Evolutionary conservation across 148 eudicot species (phyloP).

Genomic region (Chenopodium formosanum): DNA sequence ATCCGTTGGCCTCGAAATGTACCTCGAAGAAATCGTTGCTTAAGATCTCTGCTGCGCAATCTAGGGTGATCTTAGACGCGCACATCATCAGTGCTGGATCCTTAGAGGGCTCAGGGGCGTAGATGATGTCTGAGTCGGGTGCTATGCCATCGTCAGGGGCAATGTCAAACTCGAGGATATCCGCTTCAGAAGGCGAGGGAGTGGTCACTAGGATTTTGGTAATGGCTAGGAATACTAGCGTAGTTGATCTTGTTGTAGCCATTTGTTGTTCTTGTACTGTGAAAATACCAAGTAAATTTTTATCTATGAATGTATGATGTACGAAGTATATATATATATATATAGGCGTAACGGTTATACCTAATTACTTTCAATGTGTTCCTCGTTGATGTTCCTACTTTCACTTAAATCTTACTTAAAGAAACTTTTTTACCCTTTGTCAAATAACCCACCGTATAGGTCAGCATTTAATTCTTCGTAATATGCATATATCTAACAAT

Average conservation of each 20-base stretch:
- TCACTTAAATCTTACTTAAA: too few relatives aligned
- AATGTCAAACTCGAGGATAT: not conserved
- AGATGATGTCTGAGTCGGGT: constrained; percentile 17
- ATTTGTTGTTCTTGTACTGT: not conserved
- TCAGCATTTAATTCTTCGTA: too few relatives aligned
- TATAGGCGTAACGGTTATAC: too few relatives aligned
- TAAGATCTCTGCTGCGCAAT: constrained; percentile 1
- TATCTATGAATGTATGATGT: too few relatives aligned
- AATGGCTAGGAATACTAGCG: not conserved
- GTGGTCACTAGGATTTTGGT: not conserved
- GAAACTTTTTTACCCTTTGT: too few relatives aligned
- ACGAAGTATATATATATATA: too few relatives aligned
- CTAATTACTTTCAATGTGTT: too few relatives aligned
- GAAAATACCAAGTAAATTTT: too few relatives aligned
- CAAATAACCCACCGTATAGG: too few relatives aligned
- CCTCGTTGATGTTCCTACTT: too few relatives aligned
- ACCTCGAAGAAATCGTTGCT: constrained; percentile 4
- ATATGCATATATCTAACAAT: too few relatives aligned
- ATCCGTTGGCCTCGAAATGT: constrained; percentile 16
- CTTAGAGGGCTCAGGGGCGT: constrained; percentile 8
- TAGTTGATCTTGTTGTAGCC: not conserved
- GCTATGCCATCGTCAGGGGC: constrained; percentile 3
- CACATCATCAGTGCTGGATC: not conserved
- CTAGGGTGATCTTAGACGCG: constrained; percentile 17
- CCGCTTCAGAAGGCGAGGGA: not conserved